Evolutionary conservation across 768 basidiomycete species (phyloP).

Genomic region (Myochromella boudieri): DNA sequence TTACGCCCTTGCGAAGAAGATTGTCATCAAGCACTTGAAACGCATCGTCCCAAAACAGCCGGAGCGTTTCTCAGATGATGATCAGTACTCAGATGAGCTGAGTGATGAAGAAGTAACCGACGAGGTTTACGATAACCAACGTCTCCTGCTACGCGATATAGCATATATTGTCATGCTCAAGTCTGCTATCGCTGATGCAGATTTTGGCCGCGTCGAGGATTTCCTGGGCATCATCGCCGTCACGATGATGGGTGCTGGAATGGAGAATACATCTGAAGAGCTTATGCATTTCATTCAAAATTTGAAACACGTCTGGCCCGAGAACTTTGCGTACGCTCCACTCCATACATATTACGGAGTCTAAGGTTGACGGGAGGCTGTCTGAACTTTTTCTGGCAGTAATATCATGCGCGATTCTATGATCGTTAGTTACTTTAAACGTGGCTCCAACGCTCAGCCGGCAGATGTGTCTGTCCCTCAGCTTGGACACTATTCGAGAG

Average conservation of each 20-base stretch:
- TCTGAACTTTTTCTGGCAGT: neutral
- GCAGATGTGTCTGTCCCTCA: neutral
- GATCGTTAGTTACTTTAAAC: constrained; percentile 2
- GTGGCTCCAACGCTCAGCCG: neutral
- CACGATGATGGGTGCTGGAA: neutral
- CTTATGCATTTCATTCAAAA: neutral
- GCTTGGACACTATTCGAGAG: neutral
- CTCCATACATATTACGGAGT: neutral
- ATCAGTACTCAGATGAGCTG: neutral
- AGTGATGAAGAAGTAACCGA: neutral
- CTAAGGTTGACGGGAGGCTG: no score
- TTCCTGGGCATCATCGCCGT: constrained; percentile 3
- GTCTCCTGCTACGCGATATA: neutral
- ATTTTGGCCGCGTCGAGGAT: constrained; percentile 1
- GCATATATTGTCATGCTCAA: constrained; percentile 1
- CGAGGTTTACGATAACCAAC: constrained; percentile 1
- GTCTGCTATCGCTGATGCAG: neutral
- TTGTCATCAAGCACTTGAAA: constrained; percentile 3
- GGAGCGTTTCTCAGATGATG: neutral
- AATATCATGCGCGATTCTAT: constrained; percentile 7
- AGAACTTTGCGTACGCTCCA: constrained; percentile 2
- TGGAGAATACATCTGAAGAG: neutral
- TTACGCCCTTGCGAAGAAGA: constrained; percentile 1
- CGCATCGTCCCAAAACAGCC: constrained; percentile 1
- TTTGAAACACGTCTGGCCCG: constrained; percentile 1